Evolutionary conservation across 176 grass and related monocot species (phyloP).

Genomic region (Stipa capillata): DNA sequence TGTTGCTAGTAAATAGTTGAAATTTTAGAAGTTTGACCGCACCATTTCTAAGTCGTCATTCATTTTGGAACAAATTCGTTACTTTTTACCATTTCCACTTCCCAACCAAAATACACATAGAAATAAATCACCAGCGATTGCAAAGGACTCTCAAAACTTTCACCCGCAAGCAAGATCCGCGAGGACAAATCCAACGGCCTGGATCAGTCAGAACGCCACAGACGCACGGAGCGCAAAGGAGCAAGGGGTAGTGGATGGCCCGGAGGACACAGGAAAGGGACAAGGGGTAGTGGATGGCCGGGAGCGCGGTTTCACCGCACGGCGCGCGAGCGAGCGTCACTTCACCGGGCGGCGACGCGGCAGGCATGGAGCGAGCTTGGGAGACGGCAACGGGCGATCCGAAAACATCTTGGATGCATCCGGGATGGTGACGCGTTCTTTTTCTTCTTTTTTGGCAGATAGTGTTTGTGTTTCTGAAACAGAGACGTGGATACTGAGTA

Average conservation of each 20-base stretch:
- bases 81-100: neutral
- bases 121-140: neutral
- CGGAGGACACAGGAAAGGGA: conserved; percentile 14
- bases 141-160: neutral
- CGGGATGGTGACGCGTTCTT: neutral
- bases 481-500: neutral
- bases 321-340: neutral
- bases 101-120: neutral
- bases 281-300: conserved; percentile 1
- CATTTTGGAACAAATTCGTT: too few relatives aligned
- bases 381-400: neutral
- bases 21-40: too few relatives aligned
- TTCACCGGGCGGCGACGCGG: neutral
- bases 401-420: neutral
- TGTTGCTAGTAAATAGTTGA: too few relatives aligned
- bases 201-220: neutral
- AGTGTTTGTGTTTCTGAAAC: neutral
- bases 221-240: neutral
- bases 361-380: neutral
- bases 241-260: neutral
- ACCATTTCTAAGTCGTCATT: too few relatives aligned
- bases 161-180: neutral
- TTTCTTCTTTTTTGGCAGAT: too few relatives aligned
- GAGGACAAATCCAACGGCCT: neutral
- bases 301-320: neutral